A percentile compares a stretch with the other conserved stretches of the same genome.
These are phyloP conservation scores for Closterium sp. DNA, from an alignment of 139 green algal species.

Conservation along the genomic window DNA sequence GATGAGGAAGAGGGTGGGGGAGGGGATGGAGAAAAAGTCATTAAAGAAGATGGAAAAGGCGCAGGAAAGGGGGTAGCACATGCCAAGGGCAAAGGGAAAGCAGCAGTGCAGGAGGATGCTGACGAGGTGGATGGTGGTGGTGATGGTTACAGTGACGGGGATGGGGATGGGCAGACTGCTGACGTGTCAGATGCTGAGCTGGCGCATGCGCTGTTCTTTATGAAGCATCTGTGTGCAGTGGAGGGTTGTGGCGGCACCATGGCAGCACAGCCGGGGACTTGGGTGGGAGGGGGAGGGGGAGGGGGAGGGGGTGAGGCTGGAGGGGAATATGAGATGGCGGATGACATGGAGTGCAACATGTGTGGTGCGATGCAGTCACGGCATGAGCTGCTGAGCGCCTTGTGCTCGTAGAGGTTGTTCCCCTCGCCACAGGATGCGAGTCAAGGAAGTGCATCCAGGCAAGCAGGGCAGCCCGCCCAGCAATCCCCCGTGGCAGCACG, in stretches of 20 bases:
- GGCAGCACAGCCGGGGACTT: constrained; percentile 6
- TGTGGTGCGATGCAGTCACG: constrained; percentile 7
- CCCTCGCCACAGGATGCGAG: too few relatives aligned
- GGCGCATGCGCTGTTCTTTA: constrained; percentile 28
- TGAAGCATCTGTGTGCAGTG: constrained; percentile 28
- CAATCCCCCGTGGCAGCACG: too few relatives aligned
- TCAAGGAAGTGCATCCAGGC: too few relatives aligned
- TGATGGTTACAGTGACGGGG: not conserved
- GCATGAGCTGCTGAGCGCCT: not conserved
- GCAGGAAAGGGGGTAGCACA: not conserved
- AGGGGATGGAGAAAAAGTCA: not conserved
- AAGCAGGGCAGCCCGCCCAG: too few relatives aligned
- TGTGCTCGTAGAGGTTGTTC: not conserved
- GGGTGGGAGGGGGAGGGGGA: not conserved
- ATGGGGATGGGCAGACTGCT: not conserved
- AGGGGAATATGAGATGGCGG: not conserved
- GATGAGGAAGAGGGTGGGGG: not conserved
- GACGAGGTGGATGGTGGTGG: not conserved
- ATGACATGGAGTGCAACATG: constrained; percentile 41
- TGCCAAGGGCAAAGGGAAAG: not conserved
- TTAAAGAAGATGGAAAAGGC: not conserved
- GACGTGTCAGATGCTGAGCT: constrained; percentile 6
- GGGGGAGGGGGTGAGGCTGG: not conserved
- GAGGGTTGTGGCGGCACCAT: constrained; percentile 32
- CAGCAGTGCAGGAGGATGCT: not conserved